Base-by-base conservation (phyloP, 192 early-diverging fungal genomes). In the Backusella tarrabulga region DNA sequence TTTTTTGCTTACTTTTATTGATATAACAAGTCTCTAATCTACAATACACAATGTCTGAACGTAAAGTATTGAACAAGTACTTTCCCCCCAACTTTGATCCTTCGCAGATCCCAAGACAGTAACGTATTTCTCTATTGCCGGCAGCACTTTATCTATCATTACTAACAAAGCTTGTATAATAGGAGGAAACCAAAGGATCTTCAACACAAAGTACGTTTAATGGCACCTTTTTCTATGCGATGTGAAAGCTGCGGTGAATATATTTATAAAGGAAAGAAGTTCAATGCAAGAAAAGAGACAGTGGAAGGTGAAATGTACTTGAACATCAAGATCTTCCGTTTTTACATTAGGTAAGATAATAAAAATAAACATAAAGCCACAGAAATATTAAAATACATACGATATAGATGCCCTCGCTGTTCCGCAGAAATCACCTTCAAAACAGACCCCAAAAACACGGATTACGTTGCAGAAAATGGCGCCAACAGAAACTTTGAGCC, bases 211-310 rank as follows among this genome's bases (percentile, higher is more conserved):
- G 98, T 99, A 23, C 96, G 98, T 29, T 90, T 99, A 26, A 98
- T 98, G 94, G 91, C 98, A 4, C 98, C 98, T 7, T 99, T 97
- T 79, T 97, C 98, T 2, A 99, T 99, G 98, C 93, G 94, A 50
- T 99, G 98, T 86, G 88, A 88, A 46, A 94, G 94, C 7, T 98
- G 98, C 74, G 96, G 97, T 11, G 96, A 99, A 76, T 99, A 95
- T 85, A 93, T 99, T 52, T 96, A 95, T 85, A 97, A 97, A 83
- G 95, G 96, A 34, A 99, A 97, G 78, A 99, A 99, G 75, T 98
- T 99, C 87, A 98, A 99, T 81, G 97, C 97, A 34, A 87, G 95
- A 52, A 99, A 99, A 80, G 97, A 99, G 79, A 88, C 91, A 1
- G 92, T 92, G 4, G 83, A 91, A 52, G 89, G 88, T 12, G 91